These are phyloP conservation scores for Chaetoceros muelleri DNA, from an alignment of 108 stramenopile species.

Conservation along the genomic window DNA sequence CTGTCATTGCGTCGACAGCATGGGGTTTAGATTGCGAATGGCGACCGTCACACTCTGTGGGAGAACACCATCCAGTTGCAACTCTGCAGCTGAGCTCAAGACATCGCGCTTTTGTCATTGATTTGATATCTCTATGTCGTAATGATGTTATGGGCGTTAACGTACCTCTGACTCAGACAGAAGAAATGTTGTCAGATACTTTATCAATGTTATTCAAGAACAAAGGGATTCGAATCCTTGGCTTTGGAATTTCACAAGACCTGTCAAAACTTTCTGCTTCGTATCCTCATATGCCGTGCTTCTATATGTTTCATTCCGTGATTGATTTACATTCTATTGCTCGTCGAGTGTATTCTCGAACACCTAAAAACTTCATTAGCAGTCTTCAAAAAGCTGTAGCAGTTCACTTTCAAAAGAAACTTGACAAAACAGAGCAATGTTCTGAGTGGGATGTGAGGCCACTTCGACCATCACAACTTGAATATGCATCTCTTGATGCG, in stretches of 20 bases:
- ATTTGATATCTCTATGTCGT: conserved; percentile 17
- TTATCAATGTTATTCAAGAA: conserved; percentile 14
- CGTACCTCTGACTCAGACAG: conserved; percentile 2
- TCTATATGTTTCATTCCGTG: conserved; percentile 16
- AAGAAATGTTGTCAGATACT: conserved; percentile 6
- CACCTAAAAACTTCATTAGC: conserved; percentile 2
- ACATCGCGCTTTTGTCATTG: conserved; percentile 14
- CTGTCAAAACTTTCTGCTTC: conserved; percentile 22
- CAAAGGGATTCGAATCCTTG: conserved; percentile 8
- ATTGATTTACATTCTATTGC: conserved; percentile 25
- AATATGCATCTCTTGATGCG: conserved; percentile 28
- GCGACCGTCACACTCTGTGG: conserved; percentile 16
- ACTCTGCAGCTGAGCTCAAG: conserved; percentile 23
- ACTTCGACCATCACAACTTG: conserved; percentile 15
- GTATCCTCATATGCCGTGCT: conserved; percentile 27
- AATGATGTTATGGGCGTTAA: not conserved
- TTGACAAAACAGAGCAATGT: conserved; percentile 35
- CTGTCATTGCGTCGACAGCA: not conserved
- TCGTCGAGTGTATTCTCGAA: conserved; percentile 1
- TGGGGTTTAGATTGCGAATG: conserved; percentile 41
- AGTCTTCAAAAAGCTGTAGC: conserved; percentile 26
- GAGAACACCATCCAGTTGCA: conserved; percentile 21
- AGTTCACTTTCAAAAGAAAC: conserved; percentile 9
- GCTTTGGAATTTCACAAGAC: conserved; percentile 26
- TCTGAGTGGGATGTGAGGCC: conserved; percentile 32